These are phyloP conservation scores for Colletotrichum zoysiae DNA, from an alignment of 2,329 filamentous ascomycete genomes.

Conservation along the genomic window DNA sequence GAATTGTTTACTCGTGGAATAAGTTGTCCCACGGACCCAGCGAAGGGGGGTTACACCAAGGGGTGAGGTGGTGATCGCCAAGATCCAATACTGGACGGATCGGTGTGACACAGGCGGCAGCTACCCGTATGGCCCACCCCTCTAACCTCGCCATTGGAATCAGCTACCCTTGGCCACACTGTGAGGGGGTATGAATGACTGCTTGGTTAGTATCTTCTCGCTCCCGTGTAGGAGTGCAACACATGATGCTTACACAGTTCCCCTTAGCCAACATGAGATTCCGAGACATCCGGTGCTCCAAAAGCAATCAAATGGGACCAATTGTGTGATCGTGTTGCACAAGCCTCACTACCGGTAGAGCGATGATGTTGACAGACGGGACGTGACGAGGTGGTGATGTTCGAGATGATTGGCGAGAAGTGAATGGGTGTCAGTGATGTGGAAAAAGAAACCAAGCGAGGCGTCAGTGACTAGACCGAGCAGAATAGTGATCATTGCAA, in stretches of 20 bases:
- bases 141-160: constrained; percentile 6
- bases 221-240: not conserved
- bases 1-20: constrained; percentile 27
- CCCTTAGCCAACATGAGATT: constrained; percentile 24
- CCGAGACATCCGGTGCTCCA: constrained; percentile 40
- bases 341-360: constrained; percentile 4
- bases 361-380: not conserved
- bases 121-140: constrained; percentile 17
- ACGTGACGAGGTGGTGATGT: constrained; percentile 9
- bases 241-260: not conserved
- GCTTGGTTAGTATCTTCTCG: not conserved
- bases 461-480: constrained; percentile 38
- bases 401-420: constrained; percentile 37
- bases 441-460: constrained; percentile 39
- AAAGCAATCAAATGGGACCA: constrained; percentile 3
- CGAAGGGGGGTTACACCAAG: constrained; percentile 10
- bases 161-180: not conserved
- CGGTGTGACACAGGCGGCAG: constrained; percentile 24
- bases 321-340: constrained; percentile 23
- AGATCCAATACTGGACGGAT: constrained; percentile 33
- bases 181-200: not conserved
- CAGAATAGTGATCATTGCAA: constrained; percentile 35
- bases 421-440: constrained; percentile 20
- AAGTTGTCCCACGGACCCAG: constrained; percentile 8
- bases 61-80: constrained; percentile 17